Base-by-base conservation (phyloP, 2,329 filamentous ascomycete genomes). In the Epichloe bromicola region DNA sequence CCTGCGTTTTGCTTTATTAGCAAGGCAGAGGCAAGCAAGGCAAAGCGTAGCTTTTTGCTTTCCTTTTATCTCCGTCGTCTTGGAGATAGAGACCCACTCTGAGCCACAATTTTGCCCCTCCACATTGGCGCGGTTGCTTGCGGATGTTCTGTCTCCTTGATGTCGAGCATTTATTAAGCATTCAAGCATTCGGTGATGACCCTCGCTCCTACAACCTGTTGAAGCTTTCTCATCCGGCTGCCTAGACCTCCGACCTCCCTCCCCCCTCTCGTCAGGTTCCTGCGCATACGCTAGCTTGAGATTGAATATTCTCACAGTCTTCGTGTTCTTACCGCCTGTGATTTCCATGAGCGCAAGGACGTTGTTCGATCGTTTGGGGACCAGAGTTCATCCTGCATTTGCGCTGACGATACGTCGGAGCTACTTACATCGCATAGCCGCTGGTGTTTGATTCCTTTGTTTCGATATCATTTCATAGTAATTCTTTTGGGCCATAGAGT, bases 11-110 rank as follows among this genome's bases (percentile, higher is more conserved):
- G 23, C 6, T 6, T 26, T 26, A 7, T 26, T 26, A 26, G 23
- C 7, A 26, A 26, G 23, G 23, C 23, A 26, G 23, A 26, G 23
- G 23, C 2, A 26, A 26, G 23, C 6, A 26, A 26, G 23, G 23
- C 2, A 26, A 26, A 26, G 23, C 23, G 1, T 26, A 26, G 23
- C 23, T 26, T 26, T 2, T 8, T 26, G 23, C 23, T 26, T 26
- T 26, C 23, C 23, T 26, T 26, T 26, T 7, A 26, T 26, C 23
- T 7, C 6, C 69, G 0, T 65, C 67, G 41, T 61, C 64, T 1
- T 70, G 60, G 58, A 64, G 69, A 51, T 60, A 62, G 12, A 38
- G 44, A 36, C 71, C 68, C 2, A 63, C 70, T 7, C 14, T n/a
- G 36, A 38, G 36, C 15, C 36, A n/a, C 36, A 38, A 14, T 7